Base-by-base conservation (phyloP, 495 filamentous ascomycete genomes). In the Cercophora newfieldiana region DNA sequence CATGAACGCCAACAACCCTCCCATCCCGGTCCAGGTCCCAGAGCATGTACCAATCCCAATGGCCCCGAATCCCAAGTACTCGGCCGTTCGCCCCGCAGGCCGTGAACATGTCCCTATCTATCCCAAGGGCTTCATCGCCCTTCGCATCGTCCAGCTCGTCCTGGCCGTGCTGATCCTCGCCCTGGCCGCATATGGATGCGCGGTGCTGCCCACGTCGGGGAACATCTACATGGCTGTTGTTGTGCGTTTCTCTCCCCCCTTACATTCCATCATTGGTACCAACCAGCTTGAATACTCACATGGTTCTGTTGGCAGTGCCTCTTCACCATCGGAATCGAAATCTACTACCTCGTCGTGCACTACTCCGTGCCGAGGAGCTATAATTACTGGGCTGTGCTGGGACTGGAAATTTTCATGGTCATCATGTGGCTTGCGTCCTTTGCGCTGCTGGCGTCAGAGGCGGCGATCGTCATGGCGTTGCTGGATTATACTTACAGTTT, bases 141-240 rank as follows among this genome's bases (percentile, higher is more conserved):
- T 93, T 22, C 85, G 92, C 62, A 80, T 85, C 62, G 68, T 83
- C 56, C 91, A 94, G 71, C 77, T 84, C 25, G 70, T 90, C 47
- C 75, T 92, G 58, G 84, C 85, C n/a, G 71, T 93, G 65, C 81
- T 89, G 55, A 78, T 89, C 55, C 76, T 94, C 30, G 91, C 84
- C n/a, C 69, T 94, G 16, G 83, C 83, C 12, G 89, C 84, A 53
- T 92, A 91, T 74, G 82, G 88, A 82, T 72, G 65, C 73, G 77
- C 61, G 4, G 70, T 50, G 30, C 37, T 69, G 6, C 29, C 37
- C 7, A 31, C 57, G 18, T n/a, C 66, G 48, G 81, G 74, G 2
- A 73, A 74, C 63, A 49, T 56, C 22, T 66, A 80, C 21, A 75
- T 74, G 48, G 62, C 83, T 0, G 77, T 79, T 19, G 79, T 78